Base-by-base conservation (phyloP, 2,329 filamentous ascomycete species). In the Xylaria polymorpha region DNA sequence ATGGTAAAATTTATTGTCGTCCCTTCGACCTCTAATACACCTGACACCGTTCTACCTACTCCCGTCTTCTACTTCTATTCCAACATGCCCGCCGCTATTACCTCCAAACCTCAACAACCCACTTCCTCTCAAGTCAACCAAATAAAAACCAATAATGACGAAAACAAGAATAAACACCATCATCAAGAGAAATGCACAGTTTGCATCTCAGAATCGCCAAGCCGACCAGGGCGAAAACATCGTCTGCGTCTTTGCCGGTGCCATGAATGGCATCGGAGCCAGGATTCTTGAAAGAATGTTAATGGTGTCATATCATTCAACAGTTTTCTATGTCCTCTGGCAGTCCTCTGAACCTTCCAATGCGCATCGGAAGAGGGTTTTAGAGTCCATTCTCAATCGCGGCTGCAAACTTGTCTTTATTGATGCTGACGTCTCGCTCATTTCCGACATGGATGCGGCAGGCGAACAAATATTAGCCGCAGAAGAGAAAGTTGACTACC, bases 371-470 rank as follows among this genome's bases (percentile, higher is more conserved):
- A 46, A 59, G 22, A 44, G 8, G 25, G 15, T 59, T 1, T 14
- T 59, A 1, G 22, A 59, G 3, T 7, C 22, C 4, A 6, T 46
- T 2, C 18, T 46, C 7, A 46, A 59, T 20, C 22, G 41, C 9
- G 25, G 39, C 4, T 59, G 56, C 10, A 46, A 46, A 14, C 73
- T 80, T 43, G 48, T 75, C 18, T 80, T 74, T 50, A 64, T 80
- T 56, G 72, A 77, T 32, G 68, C 72, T 20, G 73, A 80, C 15
- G 32, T 77, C 4, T 74, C 75, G 0, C 61, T 77, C 10, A 71
- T 79, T 22, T 58, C 66, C 2, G 68, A 61, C 15, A 71, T 77
- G n/a, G 74, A 77, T 46, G 9, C n/a, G 10, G 74, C 70, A 6
- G 64, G 70, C 67, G 8, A 63, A 14, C 62, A 68, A 44, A 75